These are phyloP conservation scores for Lepiota brunneoincarnata DNA, from an alignment of 768 basidiomycete species.

Conservation along the genomic window DNA sequence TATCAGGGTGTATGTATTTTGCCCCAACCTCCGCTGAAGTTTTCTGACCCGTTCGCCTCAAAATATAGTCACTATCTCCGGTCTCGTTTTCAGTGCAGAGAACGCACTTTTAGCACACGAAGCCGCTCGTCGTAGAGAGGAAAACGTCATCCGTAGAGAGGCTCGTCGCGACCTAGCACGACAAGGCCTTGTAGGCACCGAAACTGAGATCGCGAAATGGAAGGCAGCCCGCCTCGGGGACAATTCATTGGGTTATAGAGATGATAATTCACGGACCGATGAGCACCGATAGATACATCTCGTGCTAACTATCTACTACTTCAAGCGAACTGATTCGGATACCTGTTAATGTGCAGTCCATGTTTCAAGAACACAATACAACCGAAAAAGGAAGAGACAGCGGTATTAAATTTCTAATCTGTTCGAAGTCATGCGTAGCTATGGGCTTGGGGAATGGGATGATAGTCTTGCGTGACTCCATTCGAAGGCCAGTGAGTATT, in stretches of 20 bases:
- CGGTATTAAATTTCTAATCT: background rate
- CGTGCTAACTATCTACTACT: background rate
- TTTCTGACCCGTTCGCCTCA: slow-evolving; percentile 11
- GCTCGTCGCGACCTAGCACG: slow-evolving; percentile 74
- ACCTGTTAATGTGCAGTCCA: slow-evolving; percentile 1
- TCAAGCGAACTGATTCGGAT: background rate
- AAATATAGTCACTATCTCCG: slow-evolving; percentile 53
- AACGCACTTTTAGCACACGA: slow-evolving; percentile 73
- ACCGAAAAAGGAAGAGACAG: background rate
- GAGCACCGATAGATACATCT: background rate
- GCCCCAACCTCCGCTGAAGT: slow-evolving; percentile 2
- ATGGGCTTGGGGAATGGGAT: background rate
- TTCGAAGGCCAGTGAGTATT: slow-evolving; percentile 32
- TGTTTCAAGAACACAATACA: slow-evolving; percentile 4
- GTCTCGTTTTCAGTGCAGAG: slow-evolving; percentile 76
- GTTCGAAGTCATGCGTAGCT: slow-evolving; percentile 5
- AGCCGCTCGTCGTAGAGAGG: slow-evolving; percentile 57
- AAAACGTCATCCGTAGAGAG: slow-evolving; percentile 67
- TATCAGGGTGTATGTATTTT: slow-evolving; percentile 60
- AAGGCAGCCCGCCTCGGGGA: slow-evolving; percentile 33
- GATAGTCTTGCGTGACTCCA: background rate
- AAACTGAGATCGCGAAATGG: slow-evolving; percentile 84
- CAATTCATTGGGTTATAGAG: slow-evolving; percentile 24
- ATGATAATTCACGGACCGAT: background rate
- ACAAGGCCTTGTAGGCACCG: slow-evolving; percentile 75